Percentiles rank a stretch among this genome's conserved stretches.
Conservation (phyloP, 1,284 basidiomycete species). For the Ceratobasidium sp. region DNA sequence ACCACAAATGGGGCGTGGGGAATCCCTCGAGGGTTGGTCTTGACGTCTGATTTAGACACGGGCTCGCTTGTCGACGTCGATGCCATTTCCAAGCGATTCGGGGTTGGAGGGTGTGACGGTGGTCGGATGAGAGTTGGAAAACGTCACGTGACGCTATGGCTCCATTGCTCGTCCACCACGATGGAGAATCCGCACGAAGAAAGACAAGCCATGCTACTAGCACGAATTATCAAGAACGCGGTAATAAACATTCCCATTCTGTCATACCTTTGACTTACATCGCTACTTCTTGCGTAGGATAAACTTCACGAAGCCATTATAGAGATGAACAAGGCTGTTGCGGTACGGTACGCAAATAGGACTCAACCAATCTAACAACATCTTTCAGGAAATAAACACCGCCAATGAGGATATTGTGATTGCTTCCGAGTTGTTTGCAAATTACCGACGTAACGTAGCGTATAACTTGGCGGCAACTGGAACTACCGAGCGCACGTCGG, state of each 20-base stretch:
- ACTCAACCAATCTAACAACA: slow-evolving; percentile 22
- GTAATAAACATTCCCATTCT: slow-evolving; percentile 53
- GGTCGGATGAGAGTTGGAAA: neutral
- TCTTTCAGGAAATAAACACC: slow-evolving; percentile 66
- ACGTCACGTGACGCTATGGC: no score
- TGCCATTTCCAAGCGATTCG: slow-evolving; percentile 9
- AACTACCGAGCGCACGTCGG: neutral
- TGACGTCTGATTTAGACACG: slow-evolving; percentile 45
- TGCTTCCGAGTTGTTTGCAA: slow-evolving; percentile 77
- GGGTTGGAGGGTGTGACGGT: no score
- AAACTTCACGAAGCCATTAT: slow-evolving; percentile 79
- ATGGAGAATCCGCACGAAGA: slow-evolving; percentile 95
- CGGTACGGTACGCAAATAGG: slow-evolving; percentile 54
- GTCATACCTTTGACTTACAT: slow-evolving; percentile 33
- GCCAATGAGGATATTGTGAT: slow-evolving; percentile 75
- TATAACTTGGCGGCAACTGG: slow-evolving; percentile 75
- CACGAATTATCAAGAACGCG: slow-evolving; percentile 88
- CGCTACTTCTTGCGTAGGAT: slow-evolving; percentile 57
- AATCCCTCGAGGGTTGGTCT: slow-evolving; percentile 89
- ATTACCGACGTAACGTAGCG: slow-evolving; percentile 84
- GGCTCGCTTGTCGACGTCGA: slow-evolving; percentile 4
- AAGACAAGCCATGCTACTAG: slow-evolving; percentile 85
- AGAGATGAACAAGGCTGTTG: slow-evolving; percentile 81
- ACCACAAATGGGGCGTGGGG: slow-evolving; percentile 96
- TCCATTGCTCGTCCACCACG: slow-evolving; percentile 2